Percentiles rank a stretch among this genome's conserved stretches.
phyloP scores from a whole-genome alignment of 345 rosid species.

The Eucalyptus victrix region DNA sequence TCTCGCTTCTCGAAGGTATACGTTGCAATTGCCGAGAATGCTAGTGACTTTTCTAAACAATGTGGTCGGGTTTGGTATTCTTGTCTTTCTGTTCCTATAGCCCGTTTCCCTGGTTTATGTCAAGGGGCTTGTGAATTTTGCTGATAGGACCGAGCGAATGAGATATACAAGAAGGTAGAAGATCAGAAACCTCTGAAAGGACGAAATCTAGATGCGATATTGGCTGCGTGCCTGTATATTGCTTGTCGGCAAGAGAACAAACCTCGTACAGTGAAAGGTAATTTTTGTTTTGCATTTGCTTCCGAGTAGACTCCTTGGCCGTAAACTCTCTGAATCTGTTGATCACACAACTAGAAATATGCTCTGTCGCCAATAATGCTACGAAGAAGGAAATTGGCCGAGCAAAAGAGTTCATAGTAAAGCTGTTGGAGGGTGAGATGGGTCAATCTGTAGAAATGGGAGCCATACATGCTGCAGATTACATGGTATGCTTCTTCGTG shows the following conservation, averaged over 20 bases:
- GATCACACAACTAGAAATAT: slow-evolving; percentile 21
- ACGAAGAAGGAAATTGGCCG: slow-evolving; percentile 43
- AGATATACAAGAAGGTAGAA: slow-evolving; percentile 46
- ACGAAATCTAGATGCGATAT: slow-evolving; percentile 30
- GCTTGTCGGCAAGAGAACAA: slow-evolving; percentile 40
- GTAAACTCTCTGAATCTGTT: background rate
- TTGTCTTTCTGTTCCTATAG: background rate
- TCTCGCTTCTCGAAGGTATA: background rate
- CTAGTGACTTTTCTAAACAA: background rate
- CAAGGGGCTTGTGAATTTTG: background rate
- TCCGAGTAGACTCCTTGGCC: background rate
- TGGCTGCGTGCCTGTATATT: slow-evolving; percentile 44
- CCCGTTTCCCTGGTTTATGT: background rate
- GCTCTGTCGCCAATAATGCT: slow-evolving; percentile 39
- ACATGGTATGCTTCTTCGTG: slow-evolving; percentile 12
- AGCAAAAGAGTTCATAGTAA: slow-evolving; percentile 43
- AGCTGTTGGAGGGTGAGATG: slow-evolving; percentile 38
- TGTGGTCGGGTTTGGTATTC: background rate
- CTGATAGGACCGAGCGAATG: slow-evolving; percentile 41
- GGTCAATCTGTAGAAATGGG: slow-evolving; percentile 47
- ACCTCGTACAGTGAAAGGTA: slow-evolving; percentile 43
- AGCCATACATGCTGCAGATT: slow-evolving; percentile 48
- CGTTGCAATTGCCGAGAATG: background rate
- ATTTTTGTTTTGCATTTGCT: background rate
- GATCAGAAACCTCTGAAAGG: slow-evolving; percentile 40